A percentile compares a stretch with the other conserved stretches of the same genome.
These are phyloP conservation scores for Triticum turgidum DNA, from an alignment of 176 grass and related monocot genomes.

Conservation along the genomic window DNA sequence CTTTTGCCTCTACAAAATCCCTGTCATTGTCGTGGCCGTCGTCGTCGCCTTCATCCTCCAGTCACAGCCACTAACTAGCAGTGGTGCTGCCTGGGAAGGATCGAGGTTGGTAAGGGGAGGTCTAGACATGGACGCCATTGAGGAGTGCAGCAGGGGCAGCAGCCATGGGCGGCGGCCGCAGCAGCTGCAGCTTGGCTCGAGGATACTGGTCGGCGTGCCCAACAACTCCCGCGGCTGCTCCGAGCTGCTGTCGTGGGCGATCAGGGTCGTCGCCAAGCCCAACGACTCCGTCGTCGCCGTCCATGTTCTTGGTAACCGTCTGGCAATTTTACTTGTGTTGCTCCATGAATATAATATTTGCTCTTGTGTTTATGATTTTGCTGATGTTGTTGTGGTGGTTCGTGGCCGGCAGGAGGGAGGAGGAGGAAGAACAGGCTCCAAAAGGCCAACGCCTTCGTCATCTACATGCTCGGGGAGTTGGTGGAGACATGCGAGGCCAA, in stretches of 20 bases:
- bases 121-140: slow-evolving; percentile 60
- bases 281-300: slow-evolving; percentile 84
- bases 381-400: neutral
- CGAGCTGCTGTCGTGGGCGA: slow-evolving; percentile 86
- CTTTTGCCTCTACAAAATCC: slow-evolving; percentile 54
- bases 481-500: slow-evolving; percentile 73
- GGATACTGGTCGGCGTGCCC: slow-evolving; percentile 77
- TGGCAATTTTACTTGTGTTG: neutral
- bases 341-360: neutral
- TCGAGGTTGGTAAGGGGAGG: neutral
- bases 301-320: slow-evolving; percentile 67
- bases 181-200: slow-evolving; percentile 16
- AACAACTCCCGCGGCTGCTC: slow-evolving; percentile 53
- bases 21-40: slow-evolving; percentile 41
- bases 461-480: slow-evolving; percentile 83
- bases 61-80: neutral
- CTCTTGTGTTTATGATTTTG: neutral
- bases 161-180: neutral
- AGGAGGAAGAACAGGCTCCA: slow-evolving; percentile 67
- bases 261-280: slow-evolving; percentile 56
- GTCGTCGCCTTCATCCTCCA: neutral
- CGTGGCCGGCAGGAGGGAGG: slow-evolving; percentile 17
- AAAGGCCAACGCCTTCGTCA: slow-evolving; percentile 80
- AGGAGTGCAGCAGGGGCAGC: slow-evolving; percentile 47
- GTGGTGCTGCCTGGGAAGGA: slow-evolving; percentile 15